Evolutionary conservation across 202 grass and related monocot genomes (phyloP).

Genomic region (Dendrocalamus latiflorus): DNA sequence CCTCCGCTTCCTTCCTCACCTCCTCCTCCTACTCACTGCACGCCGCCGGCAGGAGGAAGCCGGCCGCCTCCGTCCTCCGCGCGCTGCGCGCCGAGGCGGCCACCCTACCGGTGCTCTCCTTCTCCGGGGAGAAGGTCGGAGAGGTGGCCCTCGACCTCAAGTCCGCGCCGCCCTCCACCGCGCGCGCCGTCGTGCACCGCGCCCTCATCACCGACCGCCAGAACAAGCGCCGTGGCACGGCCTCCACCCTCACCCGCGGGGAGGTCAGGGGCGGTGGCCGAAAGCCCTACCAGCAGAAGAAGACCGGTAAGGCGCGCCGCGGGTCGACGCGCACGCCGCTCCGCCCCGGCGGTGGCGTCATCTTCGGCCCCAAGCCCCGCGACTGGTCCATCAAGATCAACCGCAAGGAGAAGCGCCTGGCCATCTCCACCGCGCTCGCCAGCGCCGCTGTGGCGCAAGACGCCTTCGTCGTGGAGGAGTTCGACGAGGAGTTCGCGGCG

Average conservation of each 20-base stretch:
- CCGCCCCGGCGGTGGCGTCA: conserved; percentile 78
- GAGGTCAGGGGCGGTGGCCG: too few relatives aligned
- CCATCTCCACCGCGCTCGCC: conserved; percentile 78
- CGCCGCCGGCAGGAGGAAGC: not conserved
- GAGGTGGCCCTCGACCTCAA: too few relatives aligned
- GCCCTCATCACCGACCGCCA: too few relatives aligned
- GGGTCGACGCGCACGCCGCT: too few relatives aligned
- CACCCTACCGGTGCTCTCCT: conserved; percentile 76
- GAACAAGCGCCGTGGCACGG: too few relatives aligned
- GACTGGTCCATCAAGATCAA: conserved; percentile 99
- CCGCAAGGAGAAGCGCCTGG: conserved; percentile 96
- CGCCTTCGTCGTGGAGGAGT: conserved; percentile 84
- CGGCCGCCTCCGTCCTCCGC: conserved; percentile 29
- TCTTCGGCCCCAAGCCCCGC: conserved; percentile 90
- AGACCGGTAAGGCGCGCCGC: too few relatives aligned
- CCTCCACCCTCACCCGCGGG: too few relatives aligned
- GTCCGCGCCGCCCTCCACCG: too few relatives aligned
- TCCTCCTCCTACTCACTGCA: not conserved
- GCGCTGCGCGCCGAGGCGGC: conserved; percentile 58
- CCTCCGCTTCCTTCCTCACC: conserved; percentile 26
- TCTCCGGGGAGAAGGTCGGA: too few relatives aligned
- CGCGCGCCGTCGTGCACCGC: too few relatives aligned
- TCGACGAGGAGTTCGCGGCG: conserved; percentile 47
- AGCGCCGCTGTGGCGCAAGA: conserved; percentile 70
- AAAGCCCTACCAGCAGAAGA: too few relatives aligned